These are phyloP conservation scores for Gentiana dahurica DNA, from an alignment of 257 asterid genomes.

Conservation along the genomic window DNA sequence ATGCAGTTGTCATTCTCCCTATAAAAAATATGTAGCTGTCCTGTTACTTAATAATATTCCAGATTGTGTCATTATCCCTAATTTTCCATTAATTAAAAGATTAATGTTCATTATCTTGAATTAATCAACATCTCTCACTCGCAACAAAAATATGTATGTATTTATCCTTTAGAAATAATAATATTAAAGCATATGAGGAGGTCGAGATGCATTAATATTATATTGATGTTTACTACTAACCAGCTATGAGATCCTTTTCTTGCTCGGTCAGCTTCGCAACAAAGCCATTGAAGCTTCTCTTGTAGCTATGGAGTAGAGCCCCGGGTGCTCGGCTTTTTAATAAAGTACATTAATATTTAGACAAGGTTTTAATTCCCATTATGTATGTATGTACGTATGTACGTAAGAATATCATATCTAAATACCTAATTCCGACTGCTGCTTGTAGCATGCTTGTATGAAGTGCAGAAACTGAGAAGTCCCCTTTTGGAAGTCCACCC, in stretches of 20 bases:
- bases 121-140: too few species aligned
- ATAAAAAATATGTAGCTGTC: too few species aligned
- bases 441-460: slow-evolving; percentile 43
- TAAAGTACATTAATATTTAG: background rate
- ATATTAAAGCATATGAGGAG: background rate
- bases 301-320: slow-evolving; percentile 13
- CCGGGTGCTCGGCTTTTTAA: slow-evolving; percentile 21
- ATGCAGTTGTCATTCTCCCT: too few species aligned
- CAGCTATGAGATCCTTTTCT: slow-evolving; percentile 32
- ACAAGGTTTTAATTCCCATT: background rate
- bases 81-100: too few species aligned
- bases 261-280: slow-evolving; percentile 15
- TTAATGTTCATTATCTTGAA: too few species aligned
- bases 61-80: too few species aligned
- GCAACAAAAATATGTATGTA: too few species aligned
- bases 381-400: background rate
- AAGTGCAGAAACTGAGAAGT: slow-evolving; percentile 20
- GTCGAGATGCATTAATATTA: background rate
- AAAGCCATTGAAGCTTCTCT: too few species aligned
- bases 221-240: slow-evolving; percentile 15
- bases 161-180: background rate
- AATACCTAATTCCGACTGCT: slow-evolving; percentile 30
- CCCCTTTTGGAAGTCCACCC: slow-evolving; percentile 43
- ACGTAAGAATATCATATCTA: background rate
- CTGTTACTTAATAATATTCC: too few species aligned